Conservation (phyloP, 2,329 filamentous ascomycete species). For the Pseudogymnoascus sp. region DNA sequence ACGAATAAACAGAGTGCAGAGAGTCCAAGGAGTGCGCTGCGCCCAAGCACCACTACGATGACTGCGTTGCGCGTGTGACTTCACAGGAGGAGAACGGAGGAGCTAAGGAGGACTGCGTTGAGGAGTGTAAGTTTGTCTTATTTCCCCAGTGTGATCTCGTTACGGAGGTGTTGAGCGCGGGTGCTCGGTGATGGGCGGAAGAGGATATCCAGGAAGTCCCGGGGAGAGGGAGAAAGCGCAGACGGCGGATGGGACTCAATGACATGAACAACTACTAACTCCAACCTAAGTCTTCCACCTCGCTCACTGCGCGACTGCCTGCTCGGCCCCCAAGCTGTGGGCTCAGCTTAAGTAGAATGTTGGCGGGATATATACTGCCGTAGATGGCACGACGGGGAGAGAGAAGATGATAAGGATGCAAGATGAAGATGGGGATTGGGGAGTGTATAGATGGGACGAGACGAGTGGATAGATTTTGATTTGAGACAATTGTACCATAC, state of each 20-base stretch:
- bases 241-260: background rate
- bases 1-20: conserved; percentile 64
- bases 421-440: conserved; percentile 20
- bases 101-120: conserved; percentile 88
- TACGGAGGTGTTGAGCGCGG: background rate
- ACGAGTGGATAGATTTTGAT: background rate
- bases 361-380: conserved; percentile 14
- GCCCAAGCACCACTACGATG: conserved; percentile 95
- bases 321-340: conserved; percentile 95
- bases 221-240: background rate
- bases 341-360: conserved; percentile 72
- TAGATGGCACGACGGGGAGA: conserved; percentile 20
- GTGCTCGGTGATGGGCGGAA: too few species aligned
- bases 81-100: conserved; percentile 55
- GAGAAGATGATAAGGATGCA: conserved; percentile 21
- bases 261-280: conserved; percentile 12
- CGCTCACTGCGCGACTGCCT: conserved; percentile 85
- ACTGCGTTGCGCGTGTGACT: conserved; percentile 93
- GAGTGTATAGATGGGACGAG: conserved; percentile 15
- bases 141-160: background rate
- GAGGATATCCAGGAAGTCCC: too few species aligned
- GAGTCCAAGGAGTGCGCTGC: conserved; percentile 77
- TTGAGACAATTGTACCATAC: conserved; percentile 2
- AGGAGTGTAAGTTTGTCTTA: conserved; percentile 75
- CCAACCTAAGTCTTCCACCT: conserved; percentile 79